These are phyloP conservation scores for Nicotiana obtusifolia DNA, from an alignment of 257 asterid species.

Conservation along the genomic window DNA sequence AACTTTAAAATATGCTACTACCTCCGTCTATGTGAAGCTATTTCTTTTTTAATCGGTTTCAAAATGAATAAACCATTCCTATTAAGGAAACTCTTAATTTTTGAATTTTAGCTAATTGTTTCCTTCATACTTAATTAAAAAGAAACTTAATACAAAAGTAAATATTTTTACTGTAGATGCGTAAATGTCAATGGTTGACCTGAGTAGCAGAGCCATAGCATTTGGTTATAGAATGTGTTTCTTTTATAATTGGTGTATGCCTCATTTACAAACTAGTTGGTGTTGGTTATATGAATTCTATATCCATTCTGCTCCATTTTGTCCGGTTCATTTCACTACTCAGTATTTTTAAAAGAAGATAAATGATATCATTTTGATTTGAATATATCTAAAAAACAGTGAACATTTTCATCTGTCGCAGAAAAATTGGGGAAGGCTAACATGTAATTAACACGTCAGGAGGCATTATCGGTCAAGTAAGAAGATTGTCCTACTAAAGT, in stretches of 20 bases:
- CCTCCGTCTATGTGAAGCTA: too few relatives aligned
- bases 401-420: neutral
- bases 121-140: neutral
- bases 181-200: neutral
- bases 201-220: neutral
- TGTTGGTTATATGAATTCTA: neutral
- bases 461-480: slow-evolving; percentile 2
- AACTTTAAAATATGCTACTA: neutral
- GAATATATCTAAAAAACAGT: neutral
- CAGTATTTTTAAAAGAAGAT: neutral
- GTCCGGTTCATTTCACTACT: neutral
- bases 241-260: neutral
- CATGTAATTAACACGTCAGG: neutral
- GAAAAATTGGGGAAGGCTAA: neutral
- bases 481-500: neutral
- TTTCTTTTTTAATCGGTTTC: too few relatives aligned
- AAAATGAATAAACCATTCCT: too few relatives aligned
- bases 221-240: neutral
- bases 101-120: neutral
- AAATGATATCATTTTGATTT: neutral
- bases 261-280: neutral
- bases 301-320: neutral
- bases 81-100: too few relatives aligned
- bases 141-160: neutral
- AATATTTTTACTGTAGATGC: neutral